Evolutionary conservation across 2,329 filamentous ascomycete genomes (phyloP).

Genomic region (Incumbomyces lentus): DNA sequence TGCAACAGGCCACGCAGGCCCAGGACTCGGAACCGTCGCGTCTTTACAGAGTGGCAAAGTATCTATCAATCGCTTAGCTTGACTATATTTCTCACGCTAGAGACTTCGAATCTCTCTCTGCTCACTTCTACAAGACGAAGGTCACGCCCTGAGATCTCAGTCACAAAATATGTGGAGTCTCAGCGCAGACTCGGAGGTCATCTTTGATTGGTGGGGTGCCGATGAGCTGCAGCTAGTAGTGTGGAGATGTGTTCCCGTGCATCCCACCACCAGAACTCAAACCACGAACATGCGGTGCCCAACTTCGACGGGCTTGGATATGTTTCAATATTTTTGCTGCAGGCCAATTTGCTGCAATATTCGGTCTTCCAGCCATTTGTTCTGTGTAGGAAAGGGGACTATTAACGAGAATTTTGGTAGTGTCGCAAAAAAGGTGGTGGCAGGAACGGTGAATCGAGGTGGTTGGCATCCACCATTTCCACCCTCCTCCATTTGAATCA

Average conservation of each 20-base stretch:
- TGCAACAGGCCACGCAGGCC: no score
- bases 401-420: neutral
- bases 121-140: no score
- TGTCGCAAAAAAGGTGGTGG: slow-evolving; percentile 6
- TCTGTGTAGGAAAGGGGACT: neutral
- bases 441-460: slow-evolving; percentile 3
- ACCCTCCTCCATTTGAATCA: neutral
- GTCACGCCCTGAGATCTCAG: no score
- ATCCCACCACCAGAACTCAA: neutral
- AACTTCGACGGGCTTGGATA: neutral
- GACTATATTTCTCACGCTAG: no score
- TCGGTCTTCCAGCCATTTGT: slow-evolving; percentile 1
- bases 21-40: no score
- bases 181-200: no score
- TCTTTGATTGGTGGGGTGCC: no score
- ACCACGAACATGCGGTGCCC: neutral
- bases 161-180: no score
- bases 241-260: neutral
- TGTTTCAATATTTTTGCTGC: neutral
- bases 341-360: neutral
- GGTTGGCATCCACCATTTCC: slow-evolving; percentile 6
- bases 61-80: no score
- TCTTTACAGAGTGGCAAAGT: no score
- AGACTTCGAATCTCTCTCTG: no score
- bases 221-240: neutral